phyloP scores from a whole-genome alignment of 2,329 filamentous ascomycete species.

The Diaporthe citriasiana region DNA sequence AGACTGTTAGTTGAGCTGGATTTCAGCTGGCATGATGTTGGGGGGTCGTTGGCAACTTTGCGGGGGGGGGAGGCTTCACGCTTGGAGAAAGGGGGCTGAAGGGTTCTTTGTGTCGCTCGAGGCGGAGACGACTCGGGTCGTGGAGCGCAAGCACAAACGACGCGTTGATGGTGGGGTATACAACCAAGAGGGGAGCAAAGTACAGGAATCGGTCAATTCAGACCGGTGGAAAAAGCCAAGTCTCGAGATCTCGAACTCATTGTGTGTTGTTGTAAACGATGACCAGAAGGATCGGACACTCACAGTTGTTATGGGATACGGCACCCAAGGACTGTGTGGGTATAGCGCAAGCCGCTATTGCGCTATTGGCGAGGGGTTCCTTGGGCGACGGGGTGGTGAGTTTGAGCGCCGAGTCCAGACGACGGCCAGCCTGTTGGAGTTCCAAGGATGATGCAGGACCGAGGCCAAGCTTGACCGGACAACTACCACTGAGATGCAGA shows the following conservation, averaged over 20 bases:
- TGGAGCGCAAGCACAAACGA: conserved; percentile 17
- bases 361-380: conserved; percentile 39
- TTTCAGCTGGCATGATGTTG: not conserved
- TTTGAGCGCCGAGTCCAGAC: conserved; percentile 31
- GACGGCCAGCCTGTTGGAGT: conserved; percentile 27
- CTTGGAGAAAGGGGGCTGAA: conserved; percentile 29
- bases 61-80: conserved; percentile 41
- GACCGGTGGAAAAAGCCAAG: conserved; percentile 27
- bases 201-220: not conserved
- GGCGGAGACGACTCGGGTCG: conserved; percentile 6
- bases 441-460: conserved; percentile 41
- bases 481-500: conserved; percentile 36
- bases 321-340: conserved; percentile 31
- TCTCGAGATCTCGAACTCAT: conserved; percentile 30
- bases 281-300: conserved; percentile 31
- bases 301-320: conserved; percentile 42
- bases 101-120: conserved; percentile 25
- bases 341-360: conserved; percentile 32
- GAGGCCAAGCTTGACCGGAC: conserved; percentile 11
- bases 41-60: not conserved
- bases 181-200: conserved; percentile 15
- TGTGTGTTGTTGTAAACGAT: conserved; percentile 32
- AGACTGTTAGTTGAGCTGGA: conserved; percentile 44
- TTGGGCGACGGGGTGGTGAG: conserved; percentile 32
- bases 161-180: conserved; percentile 12